Evolutionary conservation across 1,139 yeast genomes (phyloP).

Genomic region (Kurtzmaniella quercitrusa): DNA sequence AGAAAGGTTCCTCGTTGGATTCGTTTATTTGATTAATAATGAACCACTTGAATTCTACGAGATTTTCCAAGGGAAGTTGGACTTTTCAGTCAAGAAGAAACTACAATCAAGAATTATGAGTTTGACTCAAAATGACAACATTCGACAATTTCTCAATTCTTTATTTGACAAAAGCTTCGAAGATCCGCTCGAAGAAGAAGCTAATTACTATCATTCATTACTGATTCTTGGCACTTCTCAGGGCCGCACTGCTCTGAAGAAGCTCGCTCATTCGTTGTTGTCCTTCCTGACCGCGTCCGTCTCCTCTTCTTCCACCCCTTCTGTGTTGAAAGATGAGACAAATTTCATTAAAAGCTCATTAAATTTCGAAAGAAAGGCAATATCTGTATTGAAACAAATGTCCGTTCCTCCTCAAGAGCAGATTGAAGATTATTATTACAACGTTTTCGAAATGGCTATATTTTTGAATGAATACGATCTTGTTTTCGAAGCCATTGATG

Average conservation of each 20-base stretch:
- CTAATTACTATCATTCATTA: constrained; percentile 34
- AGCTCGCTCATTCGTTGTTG: constrained; percentile 6
- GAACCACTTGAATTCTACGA: constrained; percentile 21
- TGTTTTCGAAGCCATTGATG: constrained; percentile 22
- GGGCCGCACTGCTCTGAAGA: constrained; percentile 7
- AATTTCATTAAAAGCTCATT: constrained; percentile 24
- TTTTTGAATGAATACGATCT: constrained; percentile 20
- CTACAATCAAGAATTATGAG: constrained; percentile 15
- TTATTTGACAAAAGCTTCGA: constrained; percentile 13
- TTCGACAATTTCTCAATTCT: constrained; percentile 18
- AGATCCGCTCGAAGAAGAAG: constrained; percentile 13
- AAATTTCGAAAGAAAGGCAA: constrained; percentile 30
- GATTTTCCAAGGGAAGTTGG: constrained; percentile 18
- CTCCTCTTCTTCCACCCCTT: constrained; percentile 2
- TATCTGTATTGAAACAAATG: constrained; percentile 16
- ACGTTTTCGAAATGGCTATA: constrained; percentile 29
- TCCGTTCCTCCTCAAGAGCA: constrained; percentile 6
- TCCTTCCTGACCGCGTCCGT: constrained; percentile 3
- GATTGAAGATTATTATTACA: constrained; percentile 20
- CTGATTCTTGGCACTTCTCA: constrained; percentile 25
- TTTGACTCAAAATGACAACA: constrained; percentile 13
- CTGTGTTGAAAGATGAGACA: constrained; percentile 9
- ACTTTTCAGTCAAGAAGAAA: constrained; percentile 13
- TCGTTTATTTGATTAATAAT: constrained; percentile 29
- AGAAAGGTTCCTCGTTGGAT: constrained; percentile 31